Base-by-base conservation (phyloP, 495 filamentous ascomycete species). In the Penicillium macrosclerotiorum region DNA sequence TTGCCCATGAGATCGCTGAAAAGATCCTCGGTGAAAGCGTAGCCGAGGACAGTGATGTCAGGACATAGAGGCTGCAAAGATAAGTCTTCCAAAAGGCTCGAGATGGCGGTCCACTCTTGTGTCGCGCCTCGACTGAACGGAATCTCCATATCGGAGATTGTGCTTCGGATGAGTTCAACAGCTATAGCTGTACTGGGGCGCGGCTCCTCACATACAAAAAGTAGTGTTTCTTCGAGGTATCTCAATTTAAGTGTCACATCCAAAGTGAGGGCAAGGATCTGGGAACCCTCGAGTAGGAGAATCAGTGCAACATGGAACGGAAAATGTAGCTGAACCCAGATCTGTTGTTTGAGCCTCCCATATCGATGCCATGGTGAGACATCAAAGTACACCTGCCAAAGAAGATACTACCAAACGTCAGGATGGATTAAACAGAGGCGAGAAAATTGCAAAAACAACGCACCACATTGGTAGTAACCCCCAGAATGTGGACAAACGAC, bases 321-420 rank as follows among this genome's bases (percentile, higher is more conserved):
- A 57, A 85, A 84, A 65, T 89, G 86, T 1, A 84, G 60, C 47
- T 82, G 71, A 3, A 78, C 72, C 86, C 85, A 88, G 16, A 79
- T 59, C 49, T 83, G 78, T 47, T 83, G 80, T 18, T 65, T 71
- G 45, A 82, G 65, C 24, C 72, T 79, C 23, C 79, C 78, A 44
- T 69, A 55, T 30, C 39, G 44, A n/a, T 43, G 44, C 32, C 59
- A 54, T 31, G 67, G 63, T 13, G 64, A 61, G n/a, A 71, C 73
- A 59, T 89, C 84, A 46, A 84, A 87, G 63, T 90, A 88, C 41
- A 83, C 73, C 67, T 85, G 82, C 72, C 79, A 88, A 23, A 84
- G 59, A 45, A 88, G 71, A 62, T 86, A 87, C 78, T 81, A 22
- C 12, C 13, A 22, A 14, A 18, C 16, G 19, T 47, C 24, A 51